Percentiles rank a stretch among this genome's conserved stretches.
Evolutionary conservation across 2,329 filamentous ascomycete genomes (phyloP).

Genomic region (Periconia sp.): DNA sequence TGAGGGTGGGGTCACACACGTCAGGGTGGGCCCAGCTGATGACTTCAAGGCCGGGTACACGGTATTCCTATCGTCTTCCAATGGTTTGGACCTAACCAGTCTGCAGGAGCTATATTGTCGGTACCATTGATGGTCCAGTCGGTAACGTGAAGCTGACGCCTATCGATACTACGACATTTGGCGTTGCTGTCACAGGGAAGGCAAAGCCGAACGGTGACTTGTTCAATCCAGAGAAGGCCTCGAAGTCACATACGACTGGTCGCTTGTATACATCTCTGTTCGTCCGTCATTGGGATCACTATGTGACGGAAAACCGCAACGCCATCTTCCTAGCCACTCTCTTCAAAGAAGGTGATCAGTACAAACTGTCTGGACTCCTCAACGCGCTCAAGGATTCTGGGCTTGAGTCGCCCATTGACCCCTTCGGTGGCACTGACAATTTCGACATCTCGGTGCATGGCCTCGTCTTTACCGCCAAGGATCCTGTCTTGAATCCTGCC

Average conservation of each 20-base stretch:
- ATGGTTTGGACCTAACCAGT: conserved; percentile 1
- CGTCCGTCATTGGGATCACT: conserved; percentile 83
- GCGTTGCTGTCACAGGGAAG: conserved; percentile 58
- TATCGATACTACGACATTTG: conserved; percentile 42
- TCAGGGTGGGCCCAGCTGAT: conserved; percentile 37
- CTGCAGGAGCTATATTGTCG: conserved; percentile 44
- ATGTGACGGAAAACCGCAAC: conserved; percentile 67
- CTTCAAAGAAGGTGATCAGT: conserved; percentile 27
- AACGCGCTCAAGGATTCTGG: conserved; percentile 65
- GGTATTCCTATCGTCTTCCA: neutral
- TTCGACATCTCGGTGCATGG: conserved; percentile 72
- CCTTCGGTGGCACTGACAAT: conserved; percentile 78
- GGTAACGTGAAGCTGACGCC: conserved; percentile 51
- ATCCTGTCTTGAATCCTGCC: conserved; percentile 69
- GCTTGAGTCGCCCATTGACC: conserved; percentile 69
- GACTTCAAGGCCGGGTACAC: conserved; percentile 38
- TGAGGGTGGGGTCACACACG: conserved; percentile 43
- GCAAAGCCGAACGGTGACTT: conserved; percentile 70
- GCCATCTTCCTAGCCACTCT: conserved; percentile 74
- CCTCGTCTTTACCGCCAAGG: conserved; percentile 74
- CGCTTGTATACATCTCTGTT: conserved; percentile 75
- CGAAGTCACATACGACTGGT: conserved; percentile 64
- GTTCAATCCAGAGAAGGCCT: conserved; percentile 64
- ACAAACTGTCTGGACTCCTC: conserved; percentile 50
- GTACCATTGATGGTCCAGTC: conserved; percentile 49